phyloP scores from a whole-genome alignment of 495 filamentous ascomycete species.

The Penicillium egyptiacum region DNA sequence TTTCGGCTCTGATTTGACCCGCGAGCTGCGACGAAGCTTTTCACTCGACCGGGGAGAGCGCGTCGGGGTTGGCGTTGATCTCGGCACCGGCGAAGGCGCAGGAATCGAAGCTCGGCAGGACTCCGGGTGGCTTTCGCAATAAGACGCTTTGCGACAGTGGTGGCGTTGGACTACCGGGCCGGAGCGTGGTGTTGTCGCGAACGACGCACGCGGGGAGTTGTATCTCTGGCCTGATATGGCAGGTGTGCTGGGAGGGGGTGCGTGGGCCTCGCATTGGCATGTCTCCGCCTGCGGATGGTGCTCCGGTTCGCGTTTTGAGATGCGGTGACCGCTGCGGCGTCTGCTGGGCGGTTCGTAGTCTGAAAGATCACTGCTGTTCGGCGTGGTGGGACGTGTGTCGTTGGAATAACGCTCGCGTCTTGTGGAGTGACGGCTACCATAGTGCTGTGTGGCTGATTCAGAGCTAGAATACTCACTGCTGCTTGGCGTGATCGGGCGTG shows the following conservation, averaged over 20 bases:
- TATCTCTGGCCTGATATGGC: not conserved
- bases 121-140: constrained; percentile 6
- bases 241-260: not conserved
- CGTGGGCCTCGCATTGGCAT: not conserved
- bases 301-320: not conserved
- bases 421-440: not conserved
- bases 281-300: not conserved
- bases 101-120: not conserved
- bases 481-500: not conserved
- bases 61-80: not conserved
- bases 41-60: not conserved
- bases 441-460: not conserved
- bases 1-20: not conserved
- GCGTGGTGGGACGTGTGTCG: not conserved
- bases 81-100: not conserved
- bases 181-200: not conserved
- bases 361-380: constrained; percentile 2
- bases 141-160: constrained; percentile 3
- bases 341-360: not conserved
- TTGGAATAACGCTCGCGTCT: not conserved
- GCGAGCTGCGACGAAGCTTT: not conserved
- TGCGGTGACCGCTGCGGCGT: not conserved
- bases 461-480: not conserved
- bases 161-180: not conserved
- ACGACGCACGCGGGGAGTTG: not conserved